Base-by-base conservation (phyloP, 805 yeast species). In the Lachancea kluyveri region DNA sequence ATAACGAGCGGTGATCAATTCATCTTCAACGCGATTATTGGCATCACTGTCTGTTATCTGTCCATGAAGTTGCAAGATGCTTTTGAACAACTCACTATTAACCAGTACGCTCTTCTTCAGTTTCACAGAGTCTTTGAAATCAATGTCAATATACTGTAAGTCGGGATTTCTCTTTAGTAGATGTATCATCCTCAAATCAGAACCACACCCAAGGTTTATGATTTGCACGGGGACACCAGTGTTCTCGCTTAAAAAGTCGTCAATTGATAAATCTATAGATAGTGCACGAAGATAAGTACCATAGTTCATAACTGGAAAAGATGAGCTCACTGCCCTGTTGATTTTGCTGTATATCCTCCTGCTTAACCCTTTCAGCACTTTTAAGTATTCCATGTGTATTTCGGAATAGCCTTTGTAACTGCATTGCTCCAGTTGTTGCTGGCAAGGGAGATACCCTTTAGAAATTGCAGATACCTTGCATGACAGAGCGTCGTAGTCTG, bases 401-500 rank as follows among this genome's bases (percentile, higher is more conserved):
- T 43, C 42, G n/a, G 37, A 35, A 24, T 45, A 50, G 13, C 33
- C 31, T 13, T 33, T 24, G 24, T 36, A 37, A 9, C 29, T 31
- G 18, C 41, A 36, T 18, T 26, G 12, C 21, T 37, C 31, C 13
- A 27, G 22, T 26, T 45, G 48, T 11, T 32, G 50, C 43, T 49
- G 41, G 65, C 79, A 20, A 1, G 57, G 52, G 20, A 76, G 48
- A 43, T 80, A 79, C 0, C 64, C 59, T 34, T 63, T 67, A 5
- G 57, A 26, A 20, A 68, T 62, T n/a, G 79, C 74, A 20, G 75
- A 72, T 28, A 61, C 42, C 15, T 85, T 66, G 42, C 85, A 75
- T 9, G 82, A 68, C n/a, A 80, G 51, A 0, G 88, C 88, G 53
- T 79, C 87, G 37, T 68, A 62, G 42, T 81, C 90, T 0, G 90